These are phyloP conservation scores for Aureoboletus auriporus DNA, from an alignment of 768 basidiomycete genomes.

Conservation along the genomic window DNA sequence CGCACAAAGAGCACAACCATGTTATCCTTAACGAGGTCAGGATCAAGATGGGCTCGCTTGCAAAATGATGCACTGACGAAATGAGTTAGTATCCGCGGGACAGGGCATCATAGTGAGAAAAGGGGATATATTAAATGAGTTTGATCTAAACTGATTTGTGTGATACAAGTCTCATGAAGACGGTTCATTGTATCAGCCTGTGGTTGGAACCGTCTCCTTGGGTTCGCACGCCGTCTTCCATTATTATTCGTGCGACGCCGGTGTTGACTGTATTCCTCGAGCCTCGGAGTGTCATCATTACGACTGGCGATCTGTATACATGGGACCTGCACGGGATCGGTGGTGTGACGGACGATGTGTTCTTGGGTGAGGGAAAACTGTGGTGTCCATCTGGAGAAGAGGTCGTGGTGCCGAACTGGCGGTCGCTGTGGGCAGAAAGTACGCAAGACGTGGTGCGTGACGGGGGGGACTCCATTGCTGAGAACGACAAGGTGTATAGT, in stretches of 20 bases:
- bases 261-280: constrained; percentile 75
- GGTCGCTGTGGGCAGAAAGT: constrained; percentile 41
- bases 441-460: constrained; percentile 36
- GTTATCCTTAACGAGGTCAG: constrained; percentile 82
- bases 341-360: constrained; percentile 46
- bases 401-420: constrained; percentile 54
- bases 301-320: constrained; percentile 63
- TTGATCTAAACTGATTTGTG: constrained; percentile 1
- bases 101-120: constrained; percentile 87
- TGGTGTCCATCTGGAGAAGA: constrained; percentile 25
- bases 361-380: constrained; percentile 25
- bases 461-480: constrained; percentile 51
- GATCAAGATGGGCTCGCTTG: not conserved
- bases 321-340: constrained; percentile 81
- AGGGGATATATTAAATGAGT: constrained; percentile 5
- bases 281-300: constrained; percentile 81
- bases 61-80: constrained; percentile 12
- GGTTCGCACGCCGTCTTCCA: constrained; percentile 81
- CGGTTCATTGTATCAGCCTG: constrained; percentile 82
- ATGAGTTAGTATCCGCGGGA: constrained; percentile 65
- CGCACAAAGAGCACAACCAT: constrained; percentile 77
- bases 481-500: constrained; percentile 53
- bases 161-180: constrained; percentile 81
- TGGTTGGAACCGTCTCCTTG: constrained; percentile 88
- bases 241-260: constrained; percentile 73